Evolutionary conservation across 176 grass and related monocot species (phyloP), one percentile per base, ranked within the genome.

Genomic region (Neostapfia colusana): DNA sequence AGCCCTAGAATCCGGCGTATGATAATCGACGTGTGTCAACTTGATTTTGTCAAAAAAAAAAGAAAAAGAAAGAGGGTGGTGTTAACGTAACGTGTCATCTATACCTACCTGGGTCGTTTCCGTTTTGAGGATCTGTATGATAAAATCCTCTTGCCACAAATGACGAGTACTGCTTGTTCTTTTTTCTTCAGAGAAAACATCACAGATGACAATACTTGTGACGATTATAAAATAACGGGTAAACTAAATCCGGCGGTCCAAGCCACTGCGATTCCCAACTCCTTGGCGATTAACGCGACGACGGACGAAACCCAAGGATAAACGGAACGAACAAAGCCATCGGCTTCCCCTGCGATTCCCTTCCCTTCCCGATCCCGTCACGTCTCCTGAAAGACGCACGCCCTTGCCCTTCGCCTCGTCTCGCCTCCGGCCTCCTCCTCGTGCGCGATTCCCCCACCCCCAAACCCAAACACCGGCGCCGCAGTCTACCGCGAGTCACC

Each of bases 361-460:
- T 83, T 79, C 70, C 62, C 21, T 82, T 57, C 75, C n/a, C 81
- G 70, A 71, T 84, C 86, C 76, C 86, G 81, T 84, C 76, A 88
- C 86, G 86, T 70, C 86, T 80, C 76, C 71, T 26, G 8, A 76
- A 58, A 75, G 18, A 51, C 49, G 49, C 70, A 69, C 80, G 26
- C 37, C 69, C 43, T 49, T 26, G 40, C 15, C 31, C 28, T 25
- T 37, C 40, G 1, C 45, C 6, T 49, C 74, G 43, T 46, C 73
- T 63, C 27, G 18, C 23, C 11, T 26, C 10, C 40, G 2, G 31
- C 31, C 31, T 31, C 31, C 31, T 31, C 48, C 36, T 42, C 58
- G 45, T 79, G 61, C n/a, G 75, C 81, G 76, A 84, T 88, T 88
- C 39, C 86, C 86, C 81, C 72, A 31, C 55, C 26, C 26, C 63